Evolutionary conservation across 192 early-diverging fungal genomes (phyloP).

Genomic region (Coemansia sp.): DNA sequence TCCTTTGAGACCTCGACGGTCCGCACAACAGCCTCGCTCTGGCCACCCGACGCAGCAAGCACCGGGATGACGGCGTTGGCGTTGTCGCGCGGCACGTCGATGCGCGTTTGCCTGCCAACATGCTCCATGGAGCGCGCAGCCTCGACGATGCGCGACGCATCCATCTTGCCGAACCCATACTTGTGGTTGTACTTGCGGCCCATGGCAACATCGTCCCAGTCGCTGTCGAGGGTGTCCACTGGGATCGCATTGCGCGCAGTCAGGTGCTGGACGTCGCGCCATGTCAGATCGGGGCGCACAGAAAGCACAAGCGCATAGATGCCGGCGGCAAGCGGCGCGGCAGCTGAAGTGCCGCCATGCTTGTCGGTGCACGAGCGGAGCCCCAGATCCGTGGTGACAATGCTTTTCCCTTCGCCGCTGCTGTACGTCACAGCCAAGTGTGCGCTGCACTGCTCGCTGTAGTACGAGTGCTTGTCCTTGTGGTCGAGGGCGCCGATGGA

Average conservation of each 20-base stretch:
- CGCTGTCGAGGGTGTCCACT: conserved; percentile 66
- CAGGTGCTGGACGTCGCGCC: conserved; percentile 93
- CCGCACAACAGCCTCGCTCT: conserved; percentile 39
- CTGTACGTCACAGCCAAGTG: conserved; percentile 88
- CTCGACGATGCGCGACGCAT: conserved; percentile 82
- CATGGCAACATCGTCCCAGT: conserved; percentile 71
- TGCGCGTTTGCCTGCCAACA: conserved; percentile 67
- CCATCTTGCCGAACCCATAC: conserved; percentile 91
- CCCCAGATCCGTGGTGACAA: conserved; percentile 92
- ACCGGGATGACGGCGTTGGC: conserved; percentile 61
- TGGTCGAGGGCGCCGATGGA: conserved; percentile 89
- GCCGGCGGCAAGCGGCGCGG: conserved; percentile 91
- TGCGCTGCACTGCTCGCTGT: conserved; percentile 87
- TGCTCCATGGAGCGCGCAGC: conserved; percentile 67
- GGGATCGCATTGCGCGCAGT: conserved; percentile 77
- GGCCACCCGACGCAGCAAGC: conserved; percentile 32
- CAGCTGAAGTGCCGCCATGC: conserved; percentile 95
- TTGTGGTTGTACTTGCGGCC: conserved; percentile 88
- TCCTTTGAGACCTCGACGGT: conserved; percentile 51
- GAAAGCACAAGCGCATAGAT: conserved; percentile 85
- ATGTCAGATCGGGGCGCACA: conserved; percentile 88
- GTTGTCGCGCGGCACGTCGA: conserved; percentile 45
- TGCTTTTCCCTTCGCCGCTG: conserved; percentile 73
- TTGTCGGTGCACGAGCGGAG: conserved; percentile 67
- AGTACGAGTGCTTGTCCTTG: conserved; percentile 74